phyloP scores from a whole-genome alignment of 2,329 filamentous ascomycete species.

The Neofusicoccum umdonicola region DNA sequence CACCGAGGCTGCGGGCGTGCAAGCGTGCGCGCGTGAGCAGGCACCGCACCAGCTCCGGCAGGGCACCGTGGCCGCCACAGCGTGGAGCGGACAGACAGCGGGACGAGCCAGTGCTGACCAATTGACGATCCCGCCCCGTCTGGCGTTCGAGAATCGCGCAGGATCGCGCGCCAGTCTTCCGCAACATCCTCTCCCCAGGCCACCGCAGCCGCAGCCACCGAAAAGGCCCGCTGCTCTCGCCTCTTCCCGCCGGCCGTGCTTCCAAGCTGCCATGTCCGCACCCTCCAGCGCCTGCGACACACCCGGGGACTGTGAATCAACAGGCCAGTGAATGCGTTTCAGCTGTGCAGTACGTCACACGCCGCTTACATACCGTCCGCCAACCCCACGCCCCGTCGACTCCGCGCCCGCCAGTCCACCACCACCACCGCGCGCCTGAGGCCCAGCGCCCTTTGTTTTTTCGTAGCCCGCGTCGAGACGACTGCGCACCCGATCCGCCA shows the following conservation, averaged over 20 bases:
- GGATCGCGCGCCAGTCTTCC: slow-evolving; percentile 8
- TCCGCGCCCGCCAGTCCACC: slow-evolving; percentile 17
- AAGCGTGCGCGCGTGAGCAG: neutral
- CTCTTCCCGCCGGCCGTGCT: slow-evolving; percentile 28
- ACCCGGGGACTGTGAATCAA: slow-evolving; percentile 17
- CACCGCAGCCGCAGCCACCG: neutral
- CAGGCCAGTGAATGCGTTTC: slow-evolving; percentile 11
- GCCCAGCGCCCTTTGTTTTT: neutral
- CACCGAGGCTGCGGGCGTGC: neutral
- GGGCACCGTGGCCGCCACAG: neutral
- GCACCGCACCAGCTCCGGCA: neutral
- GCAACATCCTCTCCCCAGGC: slow-evolving; percentile 20
- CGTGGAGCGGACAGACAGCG: neutral
- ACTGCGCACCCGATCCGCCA: slow-evolving; percentile 20
- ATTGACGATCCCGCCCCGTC: slow-evolving; percentile 2
- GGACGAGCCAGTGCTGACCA: slow-evolving; percentile 8
- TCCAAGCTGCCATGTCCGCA: slow-evolving; percentile 25
- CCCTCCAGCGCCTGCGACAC: slow-evolving; percentile 22
- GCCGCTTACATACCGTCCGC: slow-evolving; percentile 22
- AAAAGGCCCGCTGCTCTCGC: slow-evolving; percentile 1
- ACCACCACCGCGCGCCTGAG: slow-evolving; percentile 10
- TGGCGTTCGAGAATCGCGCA: slow-evolving; percentile 7
- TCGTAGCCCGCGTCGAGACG: neutral
- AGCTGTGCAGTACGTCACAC: slow-evolving; percentile 22
- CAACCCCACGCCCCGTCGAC: slow-evolving; percentile 19